phyloP scores from a whole-genome alignment of 1,284 basidiomycete genomes.

The Fistulinella cinereoalba region DNA sequence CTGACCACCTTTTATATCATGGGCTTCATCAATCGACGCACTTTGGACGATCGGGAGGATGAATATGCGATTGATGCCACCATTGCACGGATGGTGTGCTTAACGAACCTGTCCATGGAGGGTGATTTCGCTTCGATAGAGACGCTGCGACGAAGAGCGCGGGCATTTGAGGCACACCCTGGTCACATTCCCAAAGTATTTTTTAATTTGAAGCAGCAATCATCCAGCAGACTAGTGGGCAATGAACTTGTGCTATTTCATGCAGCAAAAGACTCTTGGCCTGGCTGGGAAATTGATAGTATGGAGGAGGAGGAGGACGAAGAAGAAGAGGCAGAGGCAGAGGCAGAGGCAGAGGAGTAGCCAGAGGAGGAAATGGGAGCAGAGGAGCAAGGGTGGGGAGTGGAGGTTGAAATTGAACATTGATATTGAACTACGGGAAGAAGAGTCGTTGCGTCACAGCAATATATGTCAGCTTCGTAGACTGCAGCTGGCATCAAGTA shows the following conservation, averaged over 20 bases:
- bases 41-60: neutral
- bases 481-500: too few species aligned
- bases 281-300: slow-evolving; percentile 5
- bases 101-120: neutral
- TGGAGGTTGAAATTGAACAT: too few species aligned
- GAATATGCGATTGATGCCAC: slow-evolving; percentile 9
- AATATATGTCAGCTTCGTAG: too few species aligned
- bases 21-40: too few species aligned
- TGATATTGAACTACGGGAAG: too few species aligned
- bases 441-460: too few species aligned
- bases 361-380: too few species aligned
- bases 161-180: neutral
- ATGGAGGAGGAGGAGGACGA: too few species aligned
- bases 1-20: neutral
- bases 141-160: slow-evolving; percentile 7
- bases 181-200: neutral
- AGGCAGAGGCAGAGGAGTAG: too few species aligned
- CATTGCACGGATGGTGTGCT: slow-evolving; percentile 1
- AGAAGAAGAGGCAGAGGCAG: too few species aligned
- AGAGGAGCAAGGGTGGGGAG: too few species aligned
- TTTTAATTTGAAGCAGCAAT: neutral
- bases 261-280: neutral
- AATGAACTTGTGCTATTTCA: neutral
- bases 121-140: slow-evolving; percentile 3
- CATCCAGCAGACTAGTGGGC: too few species aligned